These are phyloP conservation scores for Backusella psychrophila DNA, from an alignment of 192 early-diverging fungal species.

Conservation along the genomic window DNA sequence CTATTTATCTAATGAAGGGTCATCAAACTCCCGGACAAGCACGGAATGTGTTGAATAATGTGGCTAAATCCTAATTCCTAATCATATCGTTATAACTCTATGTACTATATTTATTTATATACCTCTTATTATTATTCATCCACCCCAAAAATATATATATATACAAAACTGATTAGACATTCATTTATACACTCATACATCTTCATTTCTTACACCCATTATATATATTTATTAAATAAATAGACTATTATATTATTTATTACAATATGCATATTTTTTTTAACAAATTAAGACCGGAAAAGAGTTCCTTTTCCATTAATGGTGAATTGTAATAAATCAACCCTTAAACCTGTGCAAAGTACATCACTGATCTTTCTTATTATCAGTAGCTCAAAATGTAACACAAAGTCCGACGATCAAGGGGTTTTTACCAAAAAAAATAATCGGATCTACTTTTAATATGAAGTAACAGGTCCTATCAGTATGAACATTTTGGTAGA, in stretches of 20 bases:
- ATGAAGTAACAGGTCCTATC: neutral
- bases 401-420: neutral
- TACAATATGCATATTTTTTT: neutral
- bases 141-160: neutral
- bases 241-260: neutral
- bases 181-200: neutral
- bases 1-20: slow-evolving; percentile 1
- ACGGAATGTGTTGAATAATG: neutral
- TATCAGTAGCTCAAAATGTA: neutral
- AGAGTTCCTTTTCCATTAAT: neutral
- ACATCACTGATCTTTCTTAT: neutral
- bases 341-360: neutral
- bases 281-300: neutral
- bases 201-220: neutral
- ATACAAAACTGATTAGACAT: neutral
- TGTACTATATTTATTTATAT: slow-evolving; percentile 10
- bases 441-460: neutral
- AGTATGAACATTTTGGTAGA: too few relatives aligned
- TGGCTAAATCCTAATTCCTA: neutral
- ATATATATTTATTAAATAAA: neutral
- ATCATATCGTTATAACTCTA: neutral
- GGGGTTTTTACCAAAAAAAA: neutral
- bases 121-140: neutral
- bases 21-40: slow-evolving; percentile 3
- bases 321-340: neutral